Percentiles rank a stretch among this genome's conserved stretches.
phyloP scores from a whole-genome alignment of 2,329 filamentous ascomycete species.

The Cadophora sp. region DNA sequence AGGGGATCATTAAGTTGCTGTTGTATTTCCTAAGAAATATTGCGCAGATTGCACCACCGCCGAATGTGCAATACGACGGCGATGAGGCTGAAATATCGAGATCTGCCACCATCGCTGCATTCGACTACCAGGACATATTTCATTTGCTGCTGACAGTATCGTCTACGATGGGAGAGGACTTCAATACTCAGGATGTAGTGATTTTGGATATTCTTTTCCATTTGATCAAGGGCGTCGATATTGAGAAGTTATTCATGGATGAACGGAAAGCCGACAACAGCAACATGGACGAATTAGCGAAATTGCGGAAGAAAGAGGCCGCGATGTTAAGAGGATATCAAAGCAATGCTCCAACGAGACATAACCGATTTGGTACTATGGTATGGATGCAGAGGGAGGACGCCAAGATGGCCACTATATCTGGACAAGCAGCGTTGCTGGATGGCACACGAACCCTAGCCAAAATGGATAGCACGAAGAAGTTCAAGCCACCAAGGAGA shows the following conservation, averaged over 20 bases:
- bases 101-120: slow-evolving; percentile 86
- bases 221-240: slow-evolving; percentile 86
- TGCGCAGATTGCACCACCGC: slow-evolving; percentile 79
- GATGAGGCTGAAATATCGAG: slow-evolving; percentile 89
- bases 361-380: slow-evolving; percentile 97
- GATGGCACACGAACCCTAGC: slow-evolving; percentile 75
- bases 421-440: slow-evolving; percentile 84
- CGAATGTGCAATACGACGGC: slow-evolving; percentile 77
- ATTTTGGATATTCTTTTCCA: slow-evolving; percentile 93
- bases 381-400: slow-evolving; percentile 92
- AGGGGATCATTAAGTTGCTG: slow-evolving; percentile 89
- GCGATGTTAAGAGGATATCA: slow-evolving; percentile 81
- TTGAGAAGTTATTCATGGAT: slow-evolving; percentile 84
- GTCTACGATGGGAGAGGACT: slow-evolving; percentile 94
- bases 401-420: slow-evolving; percentile 83
- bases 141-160: slow-evolving; percentile 84
- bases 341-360: slow-evolving; percentile 80
- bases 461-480: slow-evolving; percentile 92
- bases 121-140: slow-evolving; percentile 90
- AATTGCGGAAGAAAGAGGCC: slow-evolving; percentile 80
- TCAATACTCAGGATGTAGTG: slow-evolving; percentile 86
- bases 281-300: slow-evolving; percentile 75
- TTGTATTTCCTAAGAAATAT: slow-evolving; percentile 91
- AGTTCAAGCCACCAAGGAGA: slow-evolving; percentile 81
- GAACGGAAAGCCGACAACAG: slow-evolving; percentile 73